Base-by-base conservation (phyloP, 2,329 filamentous ascomycete species). In the Apiospora hydei region DNA sequence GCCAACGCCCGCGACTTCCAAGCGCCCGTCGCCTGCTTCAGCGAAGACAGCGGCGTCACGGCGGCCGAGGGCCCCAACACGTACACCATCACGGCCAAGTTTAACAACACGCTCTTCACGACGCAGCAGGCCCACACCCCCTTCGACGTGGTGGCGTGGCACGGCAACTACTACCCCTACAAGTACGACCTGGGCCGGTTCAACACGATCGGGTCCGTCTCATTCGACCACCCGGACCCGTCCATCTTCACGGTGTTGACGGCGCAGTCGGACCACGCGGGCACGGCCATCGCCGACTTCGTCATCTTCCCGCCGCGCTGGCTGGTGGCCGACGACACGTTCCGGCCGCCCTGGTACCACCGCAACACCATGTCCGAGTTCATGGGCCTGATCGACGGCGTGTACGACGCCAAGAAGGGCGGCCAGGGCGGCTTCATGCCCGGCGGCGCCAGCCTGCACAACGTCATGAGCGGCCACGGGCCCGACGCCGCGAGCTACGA, bases 61-160 rank as follows among this genome's bases (percentile, higher is more conserved):
- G 79, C 80, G 13, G 77, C 78, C 1, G 77, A 82, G 73, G 80
- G 77, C 74, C 78, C 75, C 30, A 82, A 73, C 49, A 71, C 71
- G 68, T 82, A 83, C 80, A 87, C 84, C 18, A 82, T 92, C 41
- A 85, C 86, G 69, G 84, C 84, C 76, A 91, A 91, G 77, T 91
- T 91, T 77, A 88, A 88, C 74, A 89, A 91, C 74, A 86, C 86
- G 61, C 85, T 92, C 67, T 92, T 92, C 80, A 83, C 84, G 21
- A 88, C 89, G 34, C 85, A 82, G 66, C 91, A 93, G 79, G 81
- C 85, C 8, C 91, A 93, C 78, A 90, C 88, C 0, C 91, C 91
- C 0, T 93, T 92, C 77, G 90, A 93, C 75, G 86, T 93, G 4
- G 91, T 93, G 16, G 90, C 89, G n/a, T 93, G 91, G 90, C 91